Base-by-base conservation (phyloP, 1,284 basidiomycete species). In the Pseudozyma sp. region DNA sequence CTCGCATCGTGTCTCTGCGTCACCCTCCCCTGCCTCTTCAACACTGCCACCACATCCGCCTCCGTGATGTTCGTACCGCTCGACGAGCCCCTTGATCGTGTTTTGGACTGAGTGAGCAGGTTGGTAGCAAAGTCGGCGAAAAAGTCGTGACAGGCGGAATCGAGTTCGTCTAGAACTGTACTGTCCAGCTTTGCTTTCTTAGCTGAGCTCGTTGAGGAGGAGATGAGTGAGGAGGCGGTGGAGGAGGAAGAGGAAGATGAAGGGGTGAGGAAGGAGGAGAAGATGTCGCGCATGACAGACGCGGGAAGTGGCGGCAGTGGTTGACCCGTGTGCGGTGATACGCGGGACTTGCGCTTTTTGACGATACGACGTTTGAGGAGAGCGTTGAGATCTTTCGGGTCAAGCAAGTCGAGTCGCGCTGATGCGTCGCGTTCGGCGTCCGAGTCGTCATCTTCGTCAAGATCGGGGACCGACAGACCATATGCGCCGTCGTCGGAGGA, bases 321-420 rank as follows among this genome's bases (percentile, higher is more conserved):
- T 6, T 39, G 47, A 14, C 63, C 63, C 4, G 72, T 67, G 45
- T 54, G 47, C 1, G 72, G 63, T 0, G 72, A 75, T 24, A 64
- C 34, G 34, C 64, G 56, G 10, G 67, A 51, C 40, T 70, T 69
- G 19, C 72, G 72, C 24, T 75, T 75, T 46, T 69, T 69, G 37
- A 75, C 72, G 31, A 75, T 70, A 0, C 72, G 52, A 1, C 67
- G 43, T 29, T 75, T 75, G 56, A 75, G 67, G n/a, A 75, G 40
- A 0, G 72, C 63, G 14, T 66, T 75, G 33, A 75, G 59, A 37
- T 75, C 67, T 31, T 67, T 67, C 0, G 72, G 59, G 11, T 75
- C 63, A 10, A 75, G 39, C 17, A 75, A 60, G 43, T 75, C 63
- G 14, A 75, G 48, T 7, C 46, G 44, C 0, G 46, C 52, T 11